These are phyloP conservation scores for Vitis labrusca DNA, from an alignment of 164 flowering plant genomes.

Conservation along the genomic window DNA sequence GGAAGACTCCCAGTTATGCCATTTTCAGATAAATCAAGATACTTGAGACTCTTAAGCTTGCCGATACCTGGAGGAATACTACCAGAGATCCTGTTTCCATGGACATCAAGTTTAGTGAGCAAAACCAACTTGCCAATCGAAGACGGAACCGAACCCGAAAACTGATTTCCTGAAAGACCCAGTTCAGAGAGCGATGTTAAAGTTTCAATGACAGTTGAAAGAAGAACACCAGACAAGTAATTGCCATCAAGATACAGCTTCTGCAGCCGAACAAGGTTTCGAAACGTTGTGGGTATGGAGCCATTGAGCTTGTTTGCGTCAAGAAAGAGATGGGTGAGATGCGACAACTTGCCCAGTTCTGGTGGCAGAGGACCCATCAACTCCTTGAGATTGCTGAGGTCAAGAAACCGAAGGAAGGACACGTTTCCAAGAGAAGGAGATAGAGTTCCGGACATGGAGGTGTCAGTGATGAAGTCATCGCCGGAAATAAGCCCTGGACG, in stretches of 20 bases:
- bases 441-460: conserved; percentile 57
- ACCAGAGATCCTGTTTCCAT: conserved; percentile 44
- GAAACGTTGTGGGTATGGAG: conserved; percentile 43
- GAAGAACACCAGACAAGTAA: conserved; percentile 41
- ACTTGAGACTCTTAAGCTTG: conserved; percentile 31
- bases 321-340: conserved; percentile 40
- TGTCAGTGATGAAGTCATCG: conserved; percentile 37
- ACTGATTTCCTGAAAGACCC: conserved; percentile 48
- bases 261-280: conserved; percentile 31
- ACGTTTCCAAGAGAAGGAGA: conserved; percentile 60
- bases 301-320: conserved; percentile 53
- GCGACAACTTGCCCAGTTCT: conserved; percentile 45
- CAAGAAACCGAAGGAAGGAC: conserved; percentile 42
- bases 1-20: conserved; percentile 54
- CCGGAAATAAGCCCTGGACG: conserved; percentile 53
- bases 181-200: conserved; percentile 32
- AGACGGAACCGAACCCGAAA: conserved; percentile 51
- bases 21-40: conserved; percentile 53
- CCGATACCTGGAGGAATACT: conserved; percentile 51
- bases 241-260: conserved; percentile 48
- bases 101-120: conserved; percentile 39
- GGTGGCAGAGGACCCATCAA: conserved; percentile 57
- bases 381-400: conserved; percentile 55
- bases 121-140: conserved; percentile 32
- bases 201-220: conserved; percentile 22